These are phyloP conservation scores for Moesziomyces sp. DNA, from an alignment of 1,284 basidiomycete species.

Conservation along the genomic window DNA sequence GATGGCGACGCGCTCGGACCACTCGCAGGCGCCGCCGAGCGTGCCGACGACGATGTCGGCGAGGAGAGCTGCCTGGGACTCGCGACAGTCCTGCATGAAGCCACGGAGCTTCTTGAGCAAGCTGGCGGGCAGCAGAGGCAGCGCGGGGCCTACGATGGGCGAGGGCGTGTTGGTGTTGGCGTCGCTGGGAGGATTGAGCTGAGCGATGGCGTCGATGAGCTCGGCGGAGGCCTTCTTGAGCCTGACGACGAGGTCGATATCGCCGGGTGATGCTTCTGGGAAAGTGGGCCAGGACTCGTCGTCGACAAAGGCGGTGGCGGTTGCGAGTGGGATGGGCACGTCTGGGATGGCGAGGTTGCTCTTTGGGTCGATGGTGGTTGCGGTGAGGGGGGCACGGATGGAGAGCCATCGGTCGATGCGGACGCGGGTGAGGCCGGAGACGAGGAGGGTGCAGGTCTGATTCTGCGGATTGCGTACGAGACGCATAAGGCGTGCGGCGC, in stretches of 20 bases:
- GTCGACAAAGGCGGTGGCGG: slow-evolving; percentile 56
- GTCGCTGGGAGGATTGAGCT: slow-evolving; percentile 36
- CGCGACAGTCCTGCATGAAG: slow-evolving; percentile 57
- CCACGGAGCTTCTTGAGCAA: slow-evolving; percentile 55
- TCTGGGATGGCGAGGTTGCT: slow-evolving; percentile 57
- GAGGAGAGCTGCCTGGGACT: slow-evolving; percentile 51
- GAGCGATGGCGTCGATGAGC: slow-evolving; percentile 54
- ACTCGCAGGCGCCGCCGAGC: slow-evolving; percentile 64
- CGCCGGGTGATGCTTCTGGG: slow-evolving; percentile 37
- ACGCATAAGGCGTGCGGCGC: slow-evolving; percentile 62
- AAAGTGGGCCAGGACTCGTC: slow-evolving; percentile 48
- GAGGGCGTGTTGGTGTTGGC: slow-evolving; percentile 23
- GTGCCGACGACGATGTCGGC: slow-evolving; percentile 64
- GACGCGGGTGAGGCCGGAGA: slow-evolving; percentile 62
- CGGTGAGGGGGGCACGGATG: slow-evolving; percentile 58
- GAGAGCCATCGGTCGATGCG: slow-evolving; percentile 62
- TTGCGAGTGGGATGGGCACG: slow-evolving; percentile 58
- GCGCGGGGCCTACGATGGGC: slow-evolving; percentile 41
- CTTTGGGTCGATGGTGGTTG: slow-evolving; percentile 55
- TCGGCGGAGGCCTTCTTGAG: slow-evolving; percentile 53
- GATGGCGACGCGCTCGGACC: slow-evolving; percentile 61
- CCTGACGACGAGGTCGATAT: slow-evolving; percentile 44
- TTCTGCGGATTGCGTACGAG: slow-evolving; percentile 61
- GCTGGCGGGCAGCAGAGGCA: slow-evolving; percentile 60
- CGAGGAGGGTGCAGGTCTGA: slow-evolving; percentile 61